A percentile compares a stretch with the other conserved stretches of the same genome.
phyloP scores from a whole-genome alignment of 164 flowering plant species.

The Vitis labrusca region DNA sequence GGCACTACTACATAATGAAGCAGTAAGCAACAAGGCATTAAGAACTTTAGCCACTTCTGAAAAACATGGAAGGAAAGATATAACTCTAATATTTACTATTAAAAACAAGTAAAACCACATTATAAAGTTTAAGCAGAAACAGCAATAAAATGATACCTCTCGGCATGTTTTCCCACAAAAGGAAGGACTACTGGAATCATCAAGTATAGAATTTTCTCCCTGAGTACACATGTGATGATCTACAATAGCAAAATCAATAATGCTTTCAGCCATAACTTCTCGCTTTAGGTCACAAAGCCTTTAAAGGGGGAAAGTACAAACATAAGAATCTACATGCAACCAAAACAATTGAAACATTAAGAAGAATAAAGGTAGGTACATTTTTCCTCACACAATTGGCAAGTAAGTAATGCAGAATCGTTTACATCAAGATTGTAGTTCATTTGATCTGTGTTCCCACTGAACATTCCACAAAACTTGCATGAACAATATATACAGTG shows the following conservation, averaged over 20 bases:
- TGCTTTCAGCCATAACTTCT: background rate
- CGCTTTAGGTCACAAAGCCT: background rate
- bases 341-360: background rate
- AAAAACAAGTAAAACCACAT: too few species aligned
- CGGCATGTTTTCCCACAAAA: constrained; percentile 61
- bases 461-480: constrained; percentile 50
- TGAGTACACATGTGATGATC: constrained; percentile 45
- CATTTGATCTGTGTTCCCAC: constrained; percentile 8
- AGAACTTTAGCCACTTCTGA: too few species aligned
- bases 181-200: constrained; percentile 22
- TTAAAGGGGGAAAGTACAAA: too few species aligned
- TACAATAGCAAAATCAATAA: constrained; percentile 24
- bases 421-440: constrained; percentile 16
- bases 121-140: background rate
- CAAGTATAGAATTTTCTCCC: constrained; percentile 18
- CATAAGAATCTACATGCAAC: background rate
- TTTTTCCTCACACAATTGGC: constrained; percentile 53
- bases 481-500: constrained; percentile 62
- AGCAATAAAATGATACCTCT: constrained; percentile 35
- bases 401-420: constrained; percentile 22
- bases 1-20: too few species aligned
- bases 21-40: too few species aligned
- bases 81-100: too few species aligned
- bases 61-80: too few species aligned
- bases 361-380: constrained; percentile 14